Percentiles rank a stretch among this genome's conserved stretches.
Conservation (phyloP, 1,139 yeast genomes). For the Pichia sp. region DNA sequence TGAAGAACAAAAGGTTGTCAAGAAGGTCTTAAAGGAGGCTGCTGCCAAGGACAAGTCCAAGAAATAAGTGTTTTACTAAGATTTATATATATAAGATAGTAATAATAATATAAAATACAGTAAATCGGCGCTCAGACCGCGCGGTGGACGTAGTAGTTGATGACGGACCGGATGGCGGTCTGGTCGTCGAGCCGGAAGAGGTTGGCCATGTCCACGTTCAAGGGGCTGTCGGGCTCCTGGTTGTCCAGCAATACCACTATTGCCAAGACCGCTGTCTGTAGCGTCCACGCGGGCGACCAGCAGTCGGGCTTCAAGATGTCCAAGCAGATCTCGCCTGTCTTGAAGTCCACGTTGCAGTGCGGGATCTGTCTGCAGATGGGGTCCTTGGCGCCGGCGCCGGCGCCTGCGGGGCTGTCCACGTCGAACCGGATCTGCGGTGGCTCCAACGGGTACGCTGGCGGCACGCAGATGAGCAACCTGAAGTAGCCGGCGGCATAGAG, state of each 20-base stretch:
- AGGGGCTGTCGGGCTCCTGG: slow-evolving; percentile 84
- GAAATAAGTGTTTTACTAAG: slow-evolving; percentile 39
- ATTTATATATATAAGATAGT: slow-evolving; percentile 5
- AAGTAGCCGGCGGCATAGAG: slow-evolving; percentile 49
- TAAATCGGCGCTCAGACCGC: neutral
- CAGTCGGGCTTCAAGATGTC: slow-evolving; percentile 58
- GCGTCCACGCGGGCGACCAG: slow-evolving; percentile 92
- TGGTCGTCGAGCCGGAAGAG: slow-evolving; percentile 55
- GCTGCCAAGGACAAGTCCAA: slow-evolving; percentile 66
- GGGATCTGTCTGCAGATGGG: slow-evolving; percentile 42
- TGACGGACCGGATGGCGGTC: slow-evolving; percentile 55
- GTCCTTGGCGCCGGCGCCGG: too few relatives aligned
- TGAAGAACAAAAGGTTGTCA: slow-evolving; percentile 99
- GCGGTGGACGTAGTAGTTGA: slow-evolving; percentile 44
- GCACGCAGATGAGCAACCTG: slow-evolving; percentile 32
- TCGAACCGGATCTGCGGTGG: slow-evolving; percentile 64
- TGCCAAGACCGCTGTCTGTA: slow-evolving; percentile 67
- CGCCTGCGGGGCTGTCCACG: neutral
- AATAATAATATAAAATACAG: neutral
- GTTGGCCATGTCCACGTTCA: slow-evolving; percentile 84
- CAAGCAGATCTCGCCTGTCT: slow-evolving; percentile 78
- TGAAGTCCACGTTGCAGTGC: slow-evolving; percentile 70
- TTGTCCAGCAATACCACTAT: slow-evolving; percentile 62
- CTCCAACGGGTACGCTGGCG: slow-evolving; percentile 51
- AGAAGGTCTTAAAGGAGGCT: slow-evolving; percentile 96